phyloP scores from a whole-genome alignment of 2,329 filamentous ascomycete genomes.

The Massarina eburnea region DNA sequence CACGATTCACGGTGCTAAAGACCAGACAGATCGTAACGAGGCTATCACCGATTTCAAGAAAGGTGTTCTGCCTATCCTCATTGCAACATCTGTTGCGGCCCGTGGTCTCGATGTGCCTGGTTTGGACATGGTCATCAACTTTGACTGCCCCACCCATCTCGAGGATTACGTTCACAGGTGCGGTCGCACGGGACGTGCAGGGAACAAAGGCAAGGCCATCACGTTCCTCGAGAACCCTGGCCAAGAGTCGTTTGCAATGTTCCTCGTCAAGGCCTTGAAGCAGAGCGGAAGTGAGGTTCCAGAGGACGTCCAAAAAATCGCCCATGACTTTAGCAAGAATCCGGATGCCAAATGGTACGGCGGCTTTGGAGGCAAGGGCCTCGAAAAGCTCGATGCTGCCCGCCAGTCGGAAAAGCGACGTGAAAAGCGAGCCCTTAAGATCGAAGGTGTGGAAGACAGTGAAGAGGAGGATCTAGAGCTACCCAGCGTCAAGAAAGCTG shows the following conservation, averaged over 20 bases:
- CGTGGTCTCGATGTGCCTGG: constrained; percentile 95
- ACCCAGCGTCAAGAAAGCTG: constrained; percentile 61
- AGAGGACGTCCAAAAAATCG: constrained; percentile 63
- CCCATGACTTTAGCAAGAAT: constrained; percentile 72
- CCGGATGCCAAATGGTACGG: constrained; percentile 84
- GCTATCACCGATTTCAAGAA: constrained; percentile 50
- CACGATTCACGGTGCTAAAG: constrained; percentile 79
- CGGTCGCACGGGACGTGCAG: constrained; percentile 89
- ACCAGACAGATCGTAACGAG: constrained; percentile 38
- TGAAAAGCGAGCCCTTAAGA: constrained; percentile 75
- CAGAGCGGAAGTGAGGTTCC: constrained; percentile 86
- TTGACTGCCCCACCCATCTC: constrained; percentile 87
- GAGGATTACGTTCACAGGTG: constrained; percentile 97
- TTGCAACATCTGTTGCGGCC: constrained; percentile 93
- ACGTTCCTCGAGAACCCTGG: constrained; percentile 92
- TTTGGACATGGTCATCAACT: constrained; percentile 93
- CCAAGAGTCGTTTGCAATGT: constrained; percentile 86
- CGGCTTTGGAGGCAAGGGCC: constrained; percentile 91
- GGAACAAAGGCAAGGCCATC: constrained; percentile 90
- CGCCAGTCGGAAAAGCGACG: constrained; percentile 83
- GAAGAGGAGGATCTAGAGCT: constrained; percentile 73
- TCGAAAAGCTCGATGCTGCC: constrained; percentile 88
- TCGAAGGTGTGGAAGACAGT: constrained; percentile 74
- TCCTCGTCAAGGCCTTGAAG: constrained; percentile 87
- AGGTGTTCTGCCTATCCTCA: constrained; percentile 83